Percentiles rank a stretch among this genome's conserved stretches.
Conservation (phyloP, 495 filamentous ascomycete genomes). For the Aspergillus taichungensis region DNA sequence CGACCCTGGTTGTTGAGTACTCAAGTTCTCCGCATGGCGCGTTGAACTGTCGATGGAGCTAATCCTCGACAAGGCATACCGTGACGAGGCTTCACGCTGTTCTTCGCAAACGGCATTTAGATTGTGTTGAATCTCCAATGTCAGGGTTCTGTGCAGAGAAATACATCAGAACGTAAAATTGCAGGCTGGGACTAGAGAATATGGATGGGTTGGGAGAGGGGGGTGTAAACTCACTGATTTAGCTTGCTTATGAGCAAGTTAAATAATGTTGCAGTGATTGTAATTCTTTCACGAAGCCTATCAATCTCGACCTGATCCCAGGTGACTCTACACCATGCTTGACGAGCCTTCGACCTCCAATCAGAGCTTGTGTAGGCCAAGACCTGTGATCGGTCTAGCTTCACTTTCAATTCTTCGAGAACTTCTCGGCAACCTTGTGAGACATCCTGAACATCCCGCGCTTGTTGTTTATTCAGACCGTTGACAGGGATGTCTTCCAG, state of each 20-base stretch:
- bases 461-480: background rate
- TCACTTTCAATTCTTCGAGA: background rate
- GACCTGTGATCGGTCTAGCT: background rate
- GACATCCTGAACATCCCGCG: background rate
- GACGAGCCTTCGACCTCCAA: background rate
- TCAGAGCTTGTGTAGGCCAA: background rate
- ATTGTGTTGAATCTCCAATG: too few relatives aligned
- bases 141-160: background rate
- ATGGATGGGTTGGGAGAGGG: background rate
- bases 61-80: too few relatives aligned
- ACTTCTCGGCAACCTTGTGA: background rate
- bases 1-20: too few relatives aligned
- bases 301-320: conserved; percentile 1
- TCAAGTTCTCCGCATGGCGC: too few relatives aligned
- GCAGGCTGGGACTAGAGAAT: too few relatives aligned
- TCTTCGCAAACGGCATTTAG: too few relatives aligned
- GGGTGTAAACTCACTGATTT: background rate
- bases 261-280: background rate
- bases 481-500: background rate
- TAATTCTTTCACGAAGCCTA: background rate
- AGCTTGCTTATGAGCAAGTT: background rate
- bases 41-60: too few relatives aligned
- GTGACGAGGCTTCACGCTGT: too few relatives aligned
- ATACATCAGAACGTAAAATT: background rate
- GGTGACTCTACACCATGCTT: background rate